Evolutionary conservation across 768 basidiomycete species (phyloP), one percentile per base, ranked within the genome.

Genomic region (Pholiota microspora): DNA sequence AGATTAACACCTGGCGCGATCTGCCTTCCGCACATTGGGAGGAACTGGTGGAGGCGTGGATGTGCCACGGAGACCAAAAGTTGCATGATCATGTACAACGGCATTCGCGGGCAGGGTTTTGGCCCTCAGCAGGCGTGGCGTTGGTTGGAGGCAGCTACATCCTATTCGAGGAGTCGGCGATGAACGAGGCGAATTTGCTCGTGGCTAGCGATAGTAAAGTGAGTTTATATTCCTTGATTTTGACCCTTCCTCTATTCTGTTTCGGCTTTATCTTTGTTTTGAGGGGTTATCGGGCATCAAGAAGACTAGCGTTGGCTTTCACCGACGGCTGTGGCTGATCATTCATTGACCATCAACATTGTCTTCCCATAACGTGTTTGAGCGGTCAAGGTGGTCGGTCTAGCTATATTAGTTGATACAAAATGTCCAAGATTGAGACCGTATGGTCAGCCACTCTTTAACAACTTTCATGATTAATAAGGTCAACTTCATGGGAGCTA

Each of bases 11-110:
- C 42, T 98, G 90, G 69, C 82, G 86, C 34, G 94, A 97, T 65
- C 75, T 98, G 10, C 96, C 96, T 2, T 94, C 92, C 3, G 95
- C 98, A 66, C 89, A 98, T 63, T 98, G 96, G 96, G 88, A 93
- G 58, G 96, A 98, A 68, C 84, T 98, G 13, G 84, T 98, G 16
- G 96, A 98, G 58, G 89, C 94, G 6, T 98, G 96, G 96, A 94
- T 98, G 89, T 98, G 96, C 63, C 96, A 98, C 69, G 69, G 85
- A 7, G 94, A 97, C 64, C 94, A 96, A 73, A 85, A 82, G 38
- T 74, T 98, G 46, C 82, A 88, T 57, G 85, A 86, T 29, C 81
- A 85, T 12, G 79, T 92, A 2, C 71, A 81, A 48, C 76, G 81
- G 57, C 79, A 80, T 58, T 75, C 78, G 1, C 69, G 75, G 73